Percentiles rank a stretch among this genome's conserved stretches.
Evolutionary conservation across 225 moss, liverwort and hornwort species (phyloP).

Genomic region (Antitrichia curtipendula): DNA sequence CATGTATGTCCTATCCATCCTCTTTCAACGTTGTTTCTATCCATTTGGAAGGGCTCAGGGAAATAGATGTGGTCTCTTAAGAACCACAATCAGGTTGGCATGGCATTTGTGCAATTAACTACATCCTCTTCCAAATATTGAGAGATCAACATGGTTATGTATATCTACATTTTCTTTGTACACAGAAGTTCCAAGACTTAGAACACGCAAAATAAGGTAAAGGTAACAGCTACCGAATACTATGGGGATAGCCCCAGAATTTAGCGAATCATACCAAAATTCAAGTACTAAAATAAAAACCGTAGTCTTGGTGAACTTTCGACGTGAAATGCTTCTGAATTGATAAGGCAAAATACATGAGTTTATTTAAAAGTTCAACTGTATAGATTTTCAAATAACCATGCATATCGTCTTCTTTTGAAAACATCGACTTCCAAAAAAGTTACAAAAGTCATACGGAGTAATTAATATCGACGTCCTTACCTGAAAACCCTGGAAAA

Average conservation of each 20-base stretch:
- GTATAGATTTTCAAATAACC: neutral
- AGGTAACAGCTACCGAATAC: too few species aligned
- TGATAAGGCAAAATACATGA: neutral
- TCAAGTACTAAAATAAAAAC: neutral
- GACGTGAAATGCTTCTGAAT: neutral
- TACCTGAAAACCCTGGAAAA: constrained; percentile 90
- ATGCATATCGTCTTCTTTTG: neutral
- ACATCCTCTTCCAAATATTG: neutral
- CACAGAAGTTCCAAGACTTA: neutral
- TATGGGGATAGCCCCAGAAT: neutral
- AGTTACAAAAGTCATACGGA: neutral
- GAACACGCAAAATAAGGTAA: neutral
- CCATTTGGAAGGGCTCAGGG: neutral
- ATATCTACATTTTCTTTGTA: neutral
- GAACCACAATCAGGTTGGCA: neutral
- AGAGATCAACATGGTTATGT: neutral
- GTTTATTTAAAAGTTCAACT: neutral
- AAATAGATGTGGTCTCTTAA: neutral
- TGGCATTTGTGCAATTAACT: neutral
- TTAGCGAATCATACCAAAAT: neutral
- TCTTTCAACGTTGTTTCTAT: neutral
- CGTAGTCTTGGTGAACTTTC: neutral
- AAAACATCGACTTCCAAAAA: neutral
- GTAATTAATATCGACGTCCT: neutral
- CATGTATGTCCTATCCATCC: neutral